Evolutionary conservation across 768 basidiomycete species (phyloP).

Genomic region (Agrocybe praecox): DNA sequence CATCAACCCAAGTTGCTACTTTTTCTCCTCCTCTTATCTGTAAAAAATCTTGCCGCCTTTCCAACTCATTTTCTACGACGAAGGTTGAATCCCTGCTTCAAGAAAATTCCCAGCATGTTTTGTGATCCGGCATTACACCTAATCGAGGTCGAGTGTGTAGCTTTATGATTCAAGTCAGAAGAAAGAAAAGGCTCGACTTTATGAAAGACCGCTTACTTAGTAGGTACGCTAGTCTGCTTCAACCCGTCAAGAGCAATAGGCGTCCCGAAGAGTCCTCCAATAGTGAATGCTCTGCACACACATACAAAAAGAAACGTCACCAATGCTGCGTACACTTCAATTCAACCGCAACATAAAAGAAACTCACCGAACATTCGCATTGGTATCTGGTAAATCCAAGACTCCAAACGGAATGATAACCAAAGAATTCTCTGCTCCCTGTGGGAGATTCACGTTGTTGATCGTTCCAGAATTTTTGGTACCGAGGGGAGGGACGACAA

Average conservation of each 20-base stretch:
- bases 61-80: neutral
- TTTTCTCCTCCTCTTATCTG: no score
- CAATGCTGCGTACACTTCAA: no score
- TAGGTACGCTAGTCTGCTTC: conserved; percentile 3
- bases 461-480: conserved; percentile 63
- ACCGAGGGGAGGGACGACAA: conserved; percentile 51
- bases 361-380: conserved; percentile 40
- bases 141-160: conserved; percentile 5
- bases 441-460: conserved; percentile 52
- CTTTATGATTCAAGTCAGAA: neutral
- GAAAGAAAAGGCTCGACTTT: neutral
- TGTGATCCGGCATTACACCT: no score
- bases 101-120: no score
- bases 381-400: conserved; percentile 50
- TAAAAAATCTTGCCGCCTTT: no score
- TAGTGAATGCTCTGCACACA: neutral
- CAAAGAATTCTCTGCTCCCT: conserved; percentile 52
- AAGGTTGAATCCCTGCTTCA: no score
- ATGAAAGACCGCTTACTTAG: neutral
- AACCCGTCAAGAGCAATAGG: conserved; percentile 2
- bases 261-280: neutral
- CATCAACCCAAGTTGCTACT: no score
- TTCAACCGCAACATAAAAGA: neutral
- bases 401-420: conserved; percentile 55
- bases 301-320: no score